Conservation (phyloP, 805 yeast genomes). For the Candida methanosorbosa region DNA sequence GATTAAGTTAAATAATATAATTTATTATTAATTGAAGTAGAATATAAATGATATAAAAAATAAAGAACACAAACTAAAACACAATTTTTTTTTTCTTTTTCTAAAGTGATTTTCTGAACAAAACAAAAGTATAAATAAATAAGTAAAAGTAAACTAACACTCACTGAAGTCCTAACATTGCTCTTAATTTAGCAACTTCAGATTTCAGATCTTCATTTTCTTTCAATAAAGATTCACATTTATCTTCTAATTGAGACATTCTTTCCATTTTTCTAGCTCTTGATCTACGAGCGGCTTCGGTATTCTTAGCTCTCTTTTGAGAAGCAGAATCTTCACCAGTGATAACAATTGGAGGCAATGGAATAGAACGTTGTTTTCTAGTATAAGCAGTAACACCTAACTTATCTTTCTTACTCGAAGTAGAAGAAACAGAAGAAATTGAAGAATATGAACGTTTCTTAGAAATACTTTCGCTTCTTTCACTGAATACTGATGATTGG, state of each 20-base stretch:
- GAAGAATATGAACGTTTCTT: conserved; percentile 11
- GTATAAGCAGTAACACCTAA: conserved; percentile 71
- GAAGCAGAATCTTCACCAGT: conserved; percentile 57
- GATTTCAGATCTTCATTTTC: conserved; percentile 30
- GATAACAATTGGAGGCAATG: conserved; percentile 62
- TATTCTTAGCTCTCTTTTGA: conserved; percentile 89
- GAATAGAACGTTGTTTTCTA: conserved; percentile 66
- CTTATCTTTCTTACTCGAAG: conserved; percentile 43
- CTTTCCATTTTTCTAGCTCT: conserved; percentile 89
- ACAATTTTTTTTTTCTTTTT: background rate
- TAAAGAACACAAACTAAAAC: background rate
- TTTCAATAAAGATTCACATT: conserved; percentile 55
- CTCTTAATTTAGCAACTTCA: conserved; percentile 28
- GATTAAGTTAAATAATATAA: too few relatives aligned
- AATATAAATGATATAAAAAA: too few relatives aligned
- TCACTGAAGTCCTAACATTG: conserved; percentile 27
- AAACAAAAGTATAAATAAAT: background rate
- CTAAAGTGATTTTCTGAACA: background rate
- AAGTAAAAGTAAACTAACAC: background rate
- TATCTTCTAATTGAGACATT: conserved; percentile 72
- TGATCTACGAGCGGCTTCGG: conserved; percentile 96
- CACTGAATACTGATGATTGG: too few relatives aligned
- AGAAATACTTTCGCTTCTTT: background rate
- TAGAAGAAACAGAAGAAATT: conserved; percentile 8
- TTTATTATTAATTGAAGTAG: too few relatives aligned